Evolutionary conservation across 2,329 filamentous ascomycete species (phyloP).

Genomic region (Exophiala oligosperma): DNA sequence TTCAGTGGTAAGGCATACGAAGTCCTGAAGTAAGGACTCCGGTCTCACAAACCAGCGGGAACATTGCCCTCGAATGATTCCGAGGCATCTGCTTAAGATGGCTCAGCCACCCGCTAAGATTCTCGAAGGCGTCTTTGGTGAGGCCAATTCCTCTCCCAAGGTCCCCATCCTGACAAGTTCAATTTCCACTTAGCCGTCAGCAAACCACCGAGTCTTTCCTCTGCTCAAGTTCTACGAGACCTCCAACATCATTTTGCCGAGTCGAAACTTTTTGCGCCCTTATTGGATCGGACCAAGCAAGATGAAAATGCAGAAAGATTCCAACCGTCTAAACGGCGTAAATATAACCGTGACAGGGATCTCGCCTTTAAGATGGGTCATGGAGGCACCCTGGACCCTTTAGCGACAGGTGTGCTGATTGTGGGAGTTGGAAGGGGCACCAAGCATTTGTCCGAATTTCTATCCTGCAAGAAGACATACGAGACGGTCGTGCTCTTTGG

Average conservation of each 20-base stretch:
- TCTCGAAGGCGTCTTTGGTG: conserved; percentile 65
- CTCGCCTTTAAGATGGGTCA: conserved; percentile 88
- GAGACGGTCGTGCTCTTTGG: conserved; percentile 89
- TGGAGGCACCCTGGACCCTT: conserved; percentile 89
- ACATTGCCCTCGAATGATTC: conserved; percentile 9
- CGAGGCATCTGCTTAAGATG: conserved; percentile 18
- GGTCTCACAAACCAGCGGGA: no score
- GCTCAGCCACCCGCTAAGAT: conserved; percentile 42
- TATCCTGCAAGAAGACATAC: conserved; percentile 90
- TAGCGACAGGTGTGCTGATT: conserved; percentile 90
- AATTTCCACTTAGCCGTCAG: conserved; percentile 68
- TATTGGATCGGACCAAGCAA: conserved; percentile 62
- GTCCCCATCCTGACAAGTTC: conserved; percentile 10
- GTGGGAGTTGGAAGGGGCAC: conserved; percentile 85
- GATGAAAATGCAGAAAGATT: conserved; percentile 12
- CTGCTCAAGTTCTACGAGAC: conserved; percentile 86
- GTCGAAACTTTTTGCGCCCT: conserved; percentile 75
- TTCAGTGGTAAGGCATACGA: background rate
- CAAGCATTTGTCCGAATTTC: conserved; percentile 75
- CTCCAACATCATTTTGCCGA: conserved; percentile 81
- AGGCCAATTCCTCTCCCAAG: conserved; percentile 32
- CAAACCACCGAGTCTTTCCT: conserved; percentile 84
- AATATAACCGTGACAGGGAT: conserved; percentile 53
- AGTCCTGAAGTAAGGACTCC: background rate
- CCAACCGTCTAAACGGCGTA: conserved; percentile 47